These are phyloP conservation scores for Apiotrichum veenhuisii DNA, from an alignment of 1,284 basidiomycete genomes.

Conservation along the genomic window DNA sequence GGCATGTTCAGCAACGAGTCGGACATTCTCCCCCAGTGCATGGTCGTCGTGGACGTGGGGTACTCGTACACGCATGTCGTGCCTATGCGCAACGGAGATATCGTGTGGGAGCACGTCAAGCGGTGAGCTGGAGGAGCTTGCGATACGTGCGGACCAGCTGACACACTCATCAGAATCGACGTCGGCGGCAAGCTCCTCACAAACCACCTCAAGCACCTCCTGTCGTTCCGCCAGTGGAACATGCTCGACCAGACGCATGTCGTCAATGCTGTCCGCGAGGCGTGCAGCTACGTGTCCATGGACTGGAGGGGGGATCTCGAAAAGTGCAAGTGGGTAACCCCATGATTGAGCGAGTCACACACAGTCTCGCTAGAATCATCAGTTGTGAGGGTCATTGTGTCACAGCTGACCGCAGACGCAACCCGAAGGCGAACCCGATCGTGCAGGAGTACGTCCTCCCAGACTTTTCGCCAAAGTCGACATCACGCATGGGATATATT, in stretches of 20 bases:
- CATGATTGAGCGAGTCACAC: too few species aligned
- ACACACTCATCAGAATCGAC: conserved; percentile 72
- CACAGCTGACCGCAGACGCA: conserved; percentile 20
- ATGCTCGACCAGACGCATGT: conserved; percentile 92
- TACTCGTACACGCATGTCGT: conserved; percentile 90
- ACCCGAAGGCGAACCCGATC: conserved; percentile 57
- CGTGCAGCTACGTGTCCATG: conserved; percentile 79
- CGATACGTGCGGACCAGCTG: not conserved
- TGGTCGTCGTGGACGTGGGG: conserved; percentile 79
- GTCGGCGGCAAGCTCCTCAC: conserved; percentile 91
- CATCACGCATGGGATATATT: conserved; percentile 58
- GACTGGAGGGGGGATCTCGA: conserved; percentile 72
- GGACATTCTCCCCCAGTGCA: conserved; percentile 65
- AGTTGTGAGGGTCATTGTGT: not conserved
- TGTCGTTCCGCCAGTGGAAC: conserved; percentile 94
- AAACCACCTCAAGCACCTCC: conserved; percentile 87
- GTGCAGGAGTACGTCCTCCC: conserved; percentile 85
- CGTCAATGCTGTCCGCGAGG: conserved; percentile 82
- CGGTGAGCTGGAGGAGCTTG: conserved; percentile 54
- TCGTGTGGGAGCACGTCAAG: conserved; percentile 74
- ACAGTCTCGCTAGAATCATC: not conserved
- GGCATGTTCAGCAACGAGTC: conserved; percentile 56
- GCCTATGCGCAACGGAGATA: conserved; percentile 70
- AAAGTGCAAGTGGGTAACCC: conserved; percentile 64
- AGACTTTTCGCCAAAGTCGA: conserved; percentile 68